phyloP scores from a whole-genome alignment of 1,284 basidiomycete genomes.

The Phlebopus sp. region DNA sequence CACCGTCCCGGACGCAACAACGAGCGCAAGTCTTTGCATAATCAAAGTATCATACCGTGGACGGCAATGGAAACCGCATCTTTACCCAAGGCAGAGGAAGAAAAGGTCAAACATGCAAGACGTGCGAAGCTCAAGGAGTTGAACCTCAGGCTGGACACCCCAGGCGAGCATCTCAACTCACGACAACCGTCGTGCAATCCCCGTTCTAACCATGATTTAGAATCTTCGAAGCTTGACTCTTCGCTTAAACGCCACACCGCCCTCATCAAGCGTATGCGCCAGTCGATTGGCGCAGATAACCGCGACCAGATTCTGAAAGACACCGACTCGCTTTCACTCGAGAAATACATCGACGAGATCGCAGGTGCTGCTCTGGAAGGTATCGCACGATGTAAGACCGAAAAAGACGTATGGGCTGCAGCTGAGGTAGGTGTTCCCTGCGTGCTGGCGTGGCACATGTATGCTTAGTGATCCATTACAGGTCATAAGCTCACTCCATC shows the following conservation, averaged over 20 bases:
- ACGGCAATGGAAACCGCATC: conserved; percentile 21
- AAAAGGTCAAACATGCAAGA: conserved; percentile 52
- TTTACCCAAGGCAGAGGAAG: conserved; percentile 54
- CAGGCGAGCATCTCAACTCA: conserved; percentile 39
- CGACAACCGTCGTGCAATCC: neutral
- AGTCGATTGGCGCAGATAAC: conserved; percentile 75
- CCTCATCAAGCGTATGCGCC: conserved; percentile 85
- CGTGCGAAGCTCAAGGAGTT: conserved; percentile 55
- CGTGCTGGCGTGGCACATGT: neutral
- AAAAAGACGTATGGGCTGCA: conserved; percentile 88
- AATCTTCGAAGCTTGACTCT: conserved; percentile 75
- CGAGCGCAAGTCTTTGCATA: neutral
- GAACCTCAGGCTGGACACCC: conserved; percentile 45
- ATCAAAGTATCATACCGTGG: neutral
- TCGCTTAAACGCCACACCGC: conserved; percentile 94
- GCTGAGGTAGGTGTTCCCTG: conserved; percentile 67
- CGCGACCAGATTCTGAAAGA: conserved; percentile 89
- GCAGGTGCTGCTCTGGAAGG: conserved; percentile 87
- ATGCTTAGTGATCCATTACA: conserved; percentile 32
- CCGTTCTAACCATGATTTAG: conserved; percentile 35
- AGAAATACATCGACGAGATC: conserved; percentile 97
- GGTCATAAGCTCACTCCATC: conserved; percentile 88
- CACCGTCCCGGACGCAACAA: conserved; percentile 8
- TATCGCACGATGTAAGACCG: conserved; percentile 78
- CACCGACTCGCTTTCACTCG: conserved; percentile 82